Conservation (phyloP, 2,329 filamentous ascomycete species). For the Colletotrichum plurivorum region DNA sequence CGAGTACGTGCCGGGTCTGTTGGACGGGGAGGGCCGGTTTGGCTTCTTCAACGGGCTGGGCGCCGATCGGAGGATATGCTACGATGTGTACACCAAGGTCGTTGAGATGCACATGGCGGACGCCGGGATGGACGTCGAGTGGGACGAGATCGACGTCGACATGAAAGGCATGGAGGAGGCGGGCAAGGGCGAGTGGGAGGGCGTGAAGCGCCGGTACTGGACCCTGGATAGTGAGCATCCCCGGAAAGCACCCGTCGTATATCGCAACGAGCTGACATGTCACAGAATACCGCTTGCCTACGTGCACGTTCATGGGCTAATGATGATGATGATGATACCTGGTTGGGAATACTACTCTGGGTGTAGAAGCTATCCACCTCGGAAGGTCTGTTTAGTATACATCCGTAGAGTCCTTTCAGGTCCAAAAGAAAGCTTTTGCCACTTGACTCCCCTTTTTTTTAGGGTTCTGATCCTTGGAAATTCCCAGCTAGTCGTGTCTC, state of each 20-base stretch:
- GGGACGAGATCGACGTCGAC: slow-evolving; percentile 83
- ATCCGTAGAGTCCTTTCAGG: slow-evolving; percentile 12
- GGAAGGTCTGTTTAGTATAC: slow-evolving; percentile 14
- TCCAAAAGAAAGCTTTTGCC: slow-evolving; percentile 30
- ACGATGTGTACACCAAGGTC: slow-evolving; percentile 95
- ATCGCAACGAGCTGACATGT: slow-evolving; percentile 1
- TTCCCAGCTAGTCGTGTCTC: slow-evolving; percentile 39
- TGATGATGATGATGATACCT: background rate
- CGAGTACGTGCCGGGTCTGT: slow-evolving; percentile 85
- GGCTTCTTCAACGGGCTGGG: slow-evolving; percentile 94
- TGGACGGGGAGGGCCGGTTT: slow-evolving; percentile 81
- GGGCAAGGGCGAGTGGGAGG: slow-evolving; percentile 86
- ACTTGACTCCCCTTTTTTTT: slow-evolving; percentile 39
- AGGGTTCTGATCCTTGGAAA: slow-evolving; percentile 31
- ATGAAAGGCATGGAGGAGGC: slow-evolving; percentile 74
- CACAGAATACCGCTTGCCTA: slow-evolving; percentile 78
- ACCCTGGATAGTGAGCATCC: slow-evolving; percentile 76
- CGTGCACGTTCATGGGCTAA: slow-evolving; percentile 81
- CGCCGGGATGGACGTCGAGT: slow-evolving; percentile 90
- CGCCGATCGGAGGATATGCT: slow-evolving; percentile 91
- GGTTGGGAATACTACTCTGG: slow-evolving; percentile 12
- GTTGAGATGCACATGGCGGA: slow-evolving; percentile 92
- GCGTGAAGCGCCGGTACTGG: slow-evolving; percentile 92
- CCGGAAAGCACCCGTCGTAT: background rate
- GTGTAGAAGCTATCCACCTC: slow-evolving; percentile 31